Base-by-base conservation (phyloP, 2,329 filamentous ascomycete species). In the Falciphora oryzae region DNA sequence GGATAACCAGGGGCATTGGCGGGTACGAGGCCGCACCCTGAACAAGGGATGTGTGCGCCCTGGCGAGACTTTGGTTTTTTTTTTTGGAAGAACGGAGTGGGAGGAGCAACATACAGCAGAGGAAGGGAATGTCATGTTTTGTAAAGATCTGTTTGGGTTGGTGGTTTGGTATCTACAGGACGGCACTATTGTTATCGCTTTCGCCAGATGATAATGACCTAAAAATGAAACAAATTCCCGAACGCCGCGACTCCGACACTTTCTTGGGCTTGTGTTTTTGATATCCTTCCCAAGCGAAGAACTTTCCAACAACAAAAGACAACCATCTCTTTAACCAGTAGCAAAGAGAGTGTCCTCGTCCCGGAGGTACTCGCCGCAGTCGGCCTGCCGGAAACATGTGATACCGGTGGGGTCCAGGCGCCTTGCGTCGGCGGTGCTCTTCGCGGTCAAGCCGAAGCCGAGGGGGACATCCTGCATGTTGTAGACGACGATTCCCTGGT, bases 381-480 rank as follows among this genome's bases (percentile, higher is more conserved):
- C 95, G 0, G 92, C 91, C 79, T 99, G 95, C 69, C 94, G 84
- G 78, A 97, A 98, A 64, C 90, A 89, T 13, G 92, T 89, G 67
- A 97, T 89, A 14, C 89, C 92, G 0, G 95, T 99, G 0, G 95
- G 95, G 68, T 97, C 95, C 71, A 97, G 76, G 69, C 92, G 85
- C 72, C 92, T 84, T 31, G 91, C 88, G 76, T 97, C 93, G 25
- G 89, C 87, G 6, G 92, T 96, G 68, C 89, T 92, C 74, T 92
- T 84, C n/a, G 93, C 91, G 57, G 92, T 96, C 63, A 97, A 88
- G 59, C 94, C 94, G 74, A 97, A 99, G 22, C 95, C 95, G 75
- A 95, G 79, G n/a, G 93, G 92, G 28, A 89, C 93, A 78, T 98
- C 95, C 74, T 93, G 89, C 92, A 97, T 96, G 72, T 86, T 89